Evolutionary conservation across 495 filamentous ascomycete species (phyloP).

Genomic region (Alectoria sarmentosa): DNA sequence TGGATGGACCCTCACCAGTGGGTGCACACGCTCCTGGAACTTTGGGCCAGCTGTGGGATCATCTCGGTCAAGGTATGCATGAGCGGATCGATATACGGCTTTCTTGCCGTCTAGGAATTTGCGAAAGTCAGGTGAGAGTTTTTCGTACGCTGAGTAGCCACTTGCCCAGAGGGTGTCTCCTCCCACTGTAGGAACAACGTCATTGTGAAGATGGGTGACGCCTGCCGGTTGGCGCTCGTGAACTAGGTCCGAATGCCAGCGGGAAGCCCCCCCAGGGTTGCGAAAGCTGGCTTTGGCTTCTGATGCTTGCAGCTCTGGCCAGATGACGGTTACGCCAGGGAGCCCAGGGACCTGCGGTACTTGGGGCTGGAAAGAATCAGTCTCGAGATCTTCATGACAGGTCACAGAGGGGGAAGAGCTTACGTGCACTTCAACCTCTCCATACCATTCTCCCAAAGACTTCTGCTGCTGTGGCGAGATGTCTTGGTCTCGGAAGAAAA

Average conservation of each 20-base stretch:
- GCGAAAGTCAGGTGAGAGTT: constrained; percentile 61
- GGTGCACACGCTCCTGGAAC: constrained; percentile 58
- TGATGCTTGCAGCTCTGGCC: constrained; percentile 55
- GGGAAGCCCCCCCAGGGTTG: constrained; percentile 54
- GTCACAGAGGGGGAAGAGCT: constrained; percentile 21
- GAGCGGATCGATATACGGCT: constrained; percentile 60
- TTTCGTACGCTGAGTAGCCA: constrained; percentile 64
- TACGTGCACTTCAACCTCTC: constrained; percentile 62
- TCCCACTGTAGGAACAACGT: constrained; percentile 56
- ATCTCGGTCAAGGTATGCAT: constrained; percentile 59
- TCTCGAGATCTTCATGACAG: not conserved
- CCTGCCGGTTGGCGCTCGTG: constrained; percentile 65
- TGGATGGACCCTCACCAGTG: constrained; percentile 63
- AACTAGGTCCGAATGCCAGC: constrained; percentile 66
- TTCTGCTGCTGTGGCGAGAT: constrained; percentile 63
- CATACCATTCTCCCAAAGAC: constrained; percentile 56
- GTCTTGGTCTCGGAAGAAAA: constrained; percentile 70
- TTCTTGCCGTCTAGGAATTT: constrained; percentile 62
- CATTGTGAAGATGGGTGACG: constrained; percentile 62
- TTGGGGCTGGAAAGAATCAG: constrained; percentile 47
- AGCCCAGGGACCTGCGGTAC: constrained; percentile 55
- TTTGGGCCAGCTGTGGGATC: constrained; percentile 54
- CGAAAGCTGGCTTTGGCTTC: constrained; percentile 52
- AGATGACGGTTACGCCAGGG: constrained; percentile 42
- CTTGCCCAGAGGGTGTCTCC: constrained; percentile 69